Percentiles rank a stretch among this genome's conserved stretches.
phyloP scores from a whole-genome alignment of 495 filamentous ascomycete genomes.

The Clavariopsis aquatica region DNA sequence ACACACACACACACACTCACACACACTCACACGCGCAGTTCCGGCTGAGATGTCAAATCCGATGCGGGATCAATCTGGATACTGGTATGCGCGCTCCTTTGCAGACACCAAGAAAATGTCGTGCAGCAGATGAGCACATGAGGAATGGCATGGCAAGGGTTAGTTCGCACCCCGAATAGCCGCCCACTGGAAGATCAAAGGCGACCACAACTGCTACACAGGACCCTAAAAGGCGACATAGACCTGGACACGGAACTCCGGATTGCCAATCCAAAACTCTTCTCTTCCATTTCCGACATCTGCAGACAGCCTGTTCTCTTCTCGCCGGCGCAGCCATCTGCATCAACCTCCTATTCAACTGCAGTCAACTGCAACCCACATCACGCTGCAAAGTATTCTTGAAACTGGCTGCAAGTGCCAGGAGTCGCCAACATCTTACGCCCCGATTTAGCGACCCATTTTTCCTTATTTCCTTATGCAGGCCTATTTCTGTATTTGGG shows the following conservation, averaged over 20 bases:
- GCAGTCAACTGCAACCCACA: neutral
- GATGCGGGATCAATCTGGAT: neutral
- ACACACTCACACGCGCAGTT: neutral
- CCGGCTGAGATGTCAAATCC: neutral
- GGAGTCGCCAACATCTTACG: neutral
- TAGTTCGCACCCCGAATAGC: too few species aligned
- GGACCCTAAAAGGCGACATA: neutral
- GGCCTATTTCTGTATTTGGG: neutral
- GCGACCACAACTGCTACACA: neutral
- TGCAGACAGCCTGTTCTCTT: neutral
- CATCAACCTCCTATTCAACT: neutral
- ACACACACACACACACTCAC: too few species aligned
- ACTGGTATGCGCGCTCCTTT: neutral
- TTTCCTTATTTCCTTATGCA: neutral
- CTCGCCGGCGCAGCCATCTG: neutral
- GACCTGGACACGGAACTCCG: neutral
- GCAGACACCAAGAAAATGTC: neutral
- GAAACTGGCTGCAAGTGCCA: neutral
- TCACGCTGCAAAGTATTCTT: neutral
- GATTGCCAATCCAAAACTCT: neutral
- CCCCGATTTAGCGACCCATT: conserved; percentile 7
- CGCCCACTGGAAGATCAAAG: too few species aligned
- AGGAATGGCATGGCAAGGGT: too few species aligned
- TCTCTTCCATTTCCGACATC: neutral
- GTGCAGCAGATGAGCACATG: neutral